phyloP scores from a whole-genome alignment of 768 basidiomycete species.

The Russula brevipes region DNA sequence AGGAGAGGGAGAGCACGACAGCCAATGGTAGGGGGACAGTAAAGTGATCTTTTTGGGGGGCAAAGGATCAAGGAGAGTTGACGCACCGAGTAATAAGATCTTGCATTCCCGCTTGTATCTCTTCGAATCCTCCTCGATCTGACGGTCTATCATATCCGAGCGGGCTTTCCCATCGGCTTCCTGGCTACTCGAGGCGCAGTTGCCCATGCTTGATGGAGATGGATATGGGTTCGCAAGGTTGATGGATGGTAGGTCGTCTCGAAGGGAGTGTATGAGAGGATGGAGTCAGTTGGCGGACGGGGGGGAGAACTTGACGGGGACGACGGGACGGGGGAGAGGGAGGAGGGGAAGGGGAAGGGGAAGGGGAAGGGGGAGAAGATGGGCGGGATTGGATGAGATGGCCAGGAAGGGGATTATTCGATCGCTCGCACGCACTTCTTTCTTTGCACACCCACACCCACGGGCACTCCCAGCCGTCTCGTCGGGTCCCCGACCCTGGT shows the following conservation, averaged over 20 bases:
- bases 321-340: background rate
- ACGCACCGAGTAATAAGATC: constrained; percentile 83
- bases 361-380: background rate
- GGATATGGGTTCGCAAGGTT: background rate
- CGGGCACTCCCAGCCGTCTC: background rate
- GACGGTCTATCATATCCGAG: constrained; percentile 74
- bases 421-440: background rate
- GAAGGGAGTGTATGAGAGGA: background rate
- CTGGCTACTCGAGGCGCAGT: constrained; percentile 52
- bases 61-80: background rate
- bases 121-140: constrained; percentile 80
- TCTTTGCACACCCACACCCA: background rate
- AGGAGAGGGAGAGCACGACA: no score
- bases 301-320: background rate
- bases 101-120: constrained; percentile 86
- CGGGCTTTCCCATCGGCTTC: constrained; percentile 56
- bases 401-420: background rate
- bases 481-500: constrained; percentile 1
- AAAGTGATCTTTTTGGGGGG: no score
- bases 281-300: background rate
- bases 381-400: constrained; percentile 3
- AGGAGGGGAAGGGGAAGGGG: background rate
- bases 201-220: constrained; percentile 46
- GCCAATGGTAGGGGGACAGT: no score
- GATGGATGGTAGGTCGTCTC: background rate